Conservation (phyloP, 768 basidiomycete genomes). For the Termitomyces sp. region DNA sequence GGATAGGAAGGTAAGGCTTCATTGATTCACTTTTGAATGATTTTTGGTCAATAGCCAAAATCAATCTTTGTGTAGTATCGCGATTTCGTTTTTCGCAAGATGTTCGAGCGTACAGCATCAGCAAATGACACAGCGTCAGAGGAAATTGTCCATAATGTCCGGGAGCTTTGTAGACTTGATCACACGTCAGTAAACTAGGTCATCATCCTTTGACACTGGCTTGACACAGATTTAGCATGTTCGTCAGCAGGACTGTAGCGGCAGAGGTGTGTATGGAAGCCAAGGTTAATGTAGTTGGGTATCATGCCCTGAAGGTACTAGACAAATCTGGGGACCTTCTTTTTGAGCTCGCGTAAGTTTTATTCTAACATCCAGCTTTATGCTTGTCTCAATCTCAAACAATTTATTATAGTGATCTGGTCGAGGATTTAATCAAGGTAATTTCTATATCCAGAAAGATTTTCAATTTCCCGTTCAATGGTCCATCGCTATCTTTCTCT, state of each 20-base stretch:
- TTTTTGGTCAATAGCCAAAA: background rate
- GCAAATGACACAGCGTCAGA: slow-evolving; percentile 50
- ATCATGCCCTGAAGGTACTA: slow-evolving; percentile 62
- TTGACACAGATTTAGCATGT: slow-evolving; percentile 52
- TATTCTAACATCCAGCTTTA: background rate
- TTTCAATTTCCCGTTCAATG: slow-evolving; percentile 6
- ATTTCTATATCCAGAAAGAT: background rate
- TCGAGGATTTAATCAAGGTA: slow-evolving; percentile 69
- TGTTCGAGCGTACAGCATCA: slow-evolving; percentile 61
- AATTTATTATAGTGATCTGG: slow-evolving; percentile 35
- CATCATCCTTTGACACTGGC: background rate
- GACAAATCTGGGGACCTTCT: slow-evolving; percentile 61
- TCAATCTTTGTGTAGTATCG: slow-evolving; percentile 49
- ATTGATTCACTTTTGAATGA: background rate
- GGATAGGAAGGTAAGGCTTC: slow-evolving; percentile 61
- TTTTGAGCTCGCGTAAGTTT: slow-evolving; percentile 62
- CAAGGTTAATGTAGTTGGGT: slow-evolving; percentile 65
- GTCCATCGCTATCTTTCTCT: slow-evolving; percentile 1
- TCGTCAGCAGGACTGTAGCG: slow-evolving; percentile 77
- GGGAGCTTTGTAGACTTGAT: slow-evolving; percentile 69
- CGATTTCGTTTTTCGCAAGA: slow-evolving; percentile 84
- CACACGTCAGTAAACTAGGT: slow-evolving; percentile 41
- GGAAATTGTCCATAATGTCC: slow-evolving; percentile 67
- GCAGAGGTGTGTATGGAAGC: slow-evolving; percentile 83
- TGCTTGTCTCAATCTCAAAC: background rate